A percentile compares a stretch with the other conserved stretches of the same genome.
These are phyloP conservation scores for Xylaria bambusicola DNA, from an alignment of 495 filamentous ascomycete species.

Conservation along the genomic window DNA sequence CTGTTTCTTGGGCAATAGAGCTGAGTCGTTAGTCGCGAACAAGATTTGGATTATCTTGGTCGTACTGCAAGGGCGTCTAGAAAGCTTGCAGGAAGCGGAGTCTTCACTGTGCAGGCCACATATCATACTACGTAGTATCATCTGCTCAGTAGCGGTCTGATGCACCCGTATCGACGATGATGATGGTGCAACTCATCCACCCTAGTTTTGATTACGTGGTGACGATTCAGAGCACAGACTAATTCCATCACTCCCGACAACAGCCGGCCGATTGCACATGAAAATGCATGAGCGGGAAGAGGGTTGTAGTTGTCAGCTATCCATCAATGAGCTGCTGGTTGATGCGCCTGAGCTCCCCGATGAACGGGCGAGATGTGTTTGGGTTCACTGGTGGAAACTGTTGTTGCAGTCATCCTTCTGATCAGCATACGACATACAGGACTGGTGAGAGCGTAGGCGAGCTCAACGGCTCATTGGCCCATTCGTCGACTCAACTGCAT, in stretches of 20 bases:
- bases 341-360: conserved; percentile 5
- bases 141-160: conserved; percentile 4
- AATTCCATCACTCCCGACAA: neutral
- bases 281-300: conserved; percentile 14
- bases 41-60: neutral
- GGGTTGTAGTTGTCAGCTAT: conserved; percentile 2
- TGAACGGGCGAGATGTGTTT: neutral
- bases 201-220: conserved; percentile 10
- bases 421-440: conserved; percentile 12
- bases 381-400: conserved; percentile 7
- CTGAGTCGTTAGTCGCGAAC: neutral
- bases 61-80: neutral
- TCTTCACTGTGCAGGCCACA: neutral
- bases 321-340: conserved; percentile 1
- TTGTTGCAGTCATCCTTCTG: conserved; percentile 11
- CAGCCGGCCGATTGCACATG: conserved; percentile 7
- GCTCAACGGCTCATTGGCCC: conserved; percentile 15
- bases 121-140: conserved; percentile 6
- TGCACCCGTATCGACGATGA: neutral
- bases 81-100: neutral
- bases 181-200: conserved; percentile 1
- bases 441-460: conserved; percentile 4
- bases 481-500: conserved; percentile 11
- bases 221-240: conserved; percentile 1
- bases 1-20: neutral